A percentile compares a stretch with the other conserved stretches of the same genome.
Conservation (phyloP, 768 basidiomycete genomes). For the Tricholoma bakamatsutake region DNA sequence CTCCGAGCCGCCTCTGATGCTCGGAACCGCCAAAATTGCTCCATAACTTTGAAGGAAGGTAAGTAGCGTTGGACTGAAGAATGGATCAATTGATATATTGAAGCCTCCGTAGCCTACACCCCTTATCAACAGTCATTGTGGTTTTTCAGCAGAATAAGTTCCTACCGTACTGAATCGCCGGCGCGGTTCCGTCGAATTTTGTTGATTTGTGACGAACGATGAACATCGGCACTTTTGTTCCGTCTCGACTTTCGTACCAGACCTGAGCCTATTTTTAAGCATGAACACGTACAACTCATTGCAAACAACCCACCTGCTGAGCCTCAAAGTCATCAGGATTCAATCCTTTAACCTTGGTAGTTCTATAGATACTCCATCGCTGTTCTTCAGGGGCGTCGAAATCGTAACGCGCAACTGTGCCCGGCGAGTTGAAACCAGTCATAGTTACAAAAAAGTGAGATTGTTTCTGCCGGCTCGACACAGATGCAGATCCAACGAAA, state of each 20-base stretch:
- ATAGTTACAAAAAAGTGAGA: no score
- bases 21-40: constrained; percentile 53
- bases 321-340: constrained; percentile 62
- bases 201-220: constrained; percentile 71
- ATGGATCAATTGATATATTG: constrained; percentile 58
- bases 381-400: constrained; percentile 45
- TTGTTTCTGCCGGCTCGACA: no score
- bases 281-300: neutral
- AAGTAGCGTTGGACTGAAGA: constrained; percentile 65
- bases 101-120: constrained; percentile 73
- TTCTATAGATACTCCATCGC: constrained; percentile 52
- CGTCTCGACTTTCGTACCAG: constrained; percentile 76
- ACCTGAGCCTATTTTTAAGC: constrained; percentile 32
- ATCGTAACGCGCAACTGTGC: constrained; percentile 58
- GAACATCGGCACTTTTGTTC: constrained; percentile 81
- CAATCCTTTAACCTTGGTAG: constrained; percentile 54
- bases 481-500: constrained; percentile 67
- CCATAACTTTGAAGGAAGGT: constrained; percentile 71
- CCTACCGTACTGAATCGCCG: constrained; percentile 72
- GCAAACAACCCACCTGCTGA: constrained; percentile 44
- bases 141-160: neutral
- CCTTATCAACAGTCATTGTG: neutral
- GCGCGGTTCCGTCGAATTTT: constrained; percentile 65
- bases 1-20: constrained; percentile 65
- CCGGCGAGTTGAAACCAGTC: constrained; percentile 75